Conservation (phyloP, 768 basidiomycete species). For the Dioszegia crocea region DNA sequence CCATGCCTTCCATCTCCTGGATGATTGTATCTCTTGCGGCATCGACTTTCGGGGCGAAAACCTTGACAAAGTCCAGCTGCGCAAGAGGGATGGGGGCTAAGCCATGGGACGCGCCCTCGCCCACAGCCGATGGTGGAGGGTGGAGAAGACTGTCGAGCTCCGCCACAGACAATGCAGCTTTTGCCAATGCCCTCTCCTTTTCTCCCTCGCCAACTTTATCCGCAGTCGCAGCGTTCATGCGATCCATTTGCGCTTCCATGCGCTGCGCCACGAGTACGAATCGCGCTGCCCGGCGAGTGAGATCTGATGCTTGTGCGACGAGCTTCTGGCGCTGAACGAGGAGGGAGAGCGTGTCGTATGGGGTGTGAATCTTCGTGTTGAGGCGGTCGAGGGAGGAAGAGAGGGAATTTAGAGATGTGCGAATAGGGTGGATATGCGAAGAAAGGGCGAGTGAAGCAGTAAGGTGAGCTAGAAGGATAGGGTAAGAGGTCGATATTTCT, state of each 20-base stretch:
- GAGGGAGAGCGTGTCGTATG: conserved; percentile 68
- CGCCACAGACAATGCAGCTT: conserved; percentile 89
- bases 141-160: conserved; percentile 60
- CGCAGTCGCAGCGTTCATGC: conserved; percentile 52
- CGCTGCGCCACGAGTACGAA: conserved; percentile 79
- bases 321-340: conserved; percentile 71
- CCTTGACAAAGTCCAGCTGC: conserved; percentile 67
- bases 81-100: conserved; percentile 58
- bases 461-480: conserved; percentile 39
- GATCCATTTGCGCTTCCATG: conserved; percentile 77
- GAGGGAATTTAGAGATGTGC: conserved; percentile 28
- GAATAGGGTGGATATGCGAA: conserved; percentile 28
- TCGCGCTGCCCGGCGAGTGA: conserved; percentile 75
- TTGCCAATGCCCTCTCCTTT: conserved; percentile 79
- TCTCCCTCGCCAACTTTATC: conserved; percentile 61
- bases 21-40: conserved; percentile 67
- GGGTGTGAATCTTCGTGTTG: conserved; percentile 75
- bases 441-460: conserved; percentile 38
- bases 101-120: background rate
- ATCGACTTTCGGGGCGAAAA: conserved; percentile 68
- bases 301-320: conserved; percentile 75
- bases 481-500: conserved; percentile 51
- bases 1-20: conserved; percentile 86
- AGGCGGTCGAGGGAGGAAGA: conserved; percentile 57
- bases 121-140: background rate